Evolutionary conservation across 345 rosid species (phyloP).

Genomic region (Aquilaria yunnanensis): DNA sequence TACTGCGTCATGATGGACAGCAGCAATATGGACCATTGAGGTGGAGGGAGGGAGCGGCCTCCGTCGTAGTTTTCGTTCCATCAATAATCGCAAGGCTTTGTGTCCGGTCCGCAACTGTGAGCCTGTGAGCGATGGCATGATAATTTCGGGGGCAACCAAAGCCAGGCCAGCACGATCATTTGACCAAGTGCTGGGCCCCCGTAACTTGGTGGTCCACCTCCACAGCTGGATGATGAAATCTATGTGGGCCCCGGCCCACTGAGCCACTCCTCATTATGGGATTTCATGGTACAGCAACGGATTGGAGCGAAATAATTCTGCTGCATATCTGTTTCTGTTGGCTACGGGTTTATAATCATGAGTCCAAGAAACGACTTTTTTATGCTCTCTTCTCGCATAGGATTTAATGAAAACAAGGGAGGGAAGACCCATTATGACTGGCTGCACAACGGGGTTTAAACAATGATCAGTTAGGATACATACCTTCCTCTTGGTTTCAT

Average conservation of each 20-base stretch:
- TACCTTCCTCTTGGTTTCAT: too few species aligned
- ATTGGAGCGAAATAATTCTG: constrained; percentile 10
- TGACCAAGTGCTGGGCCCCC: constrained; percentile 16
- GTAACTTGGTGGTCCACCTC: constrained; percentile 8
- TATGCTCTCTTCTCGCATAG: too few species aligned
- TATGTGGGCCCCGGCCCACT: constrained; percentile 15
- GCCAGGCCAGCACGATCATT: constrained; percentile 24
- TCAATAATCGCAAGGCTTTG: constrained; percentile 9
- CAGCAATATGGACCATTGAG: too few species aligned
- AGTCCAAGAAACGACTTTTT: too few species aligned
- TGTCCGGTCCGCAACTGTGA: too few species aligned
- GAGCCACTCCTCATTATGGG: constrained; percentile 15
- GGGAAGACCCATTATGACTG: too few species aligned
- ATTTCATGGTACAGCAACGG: constrained; percentile 13
- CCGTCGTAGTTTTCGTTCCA: not conserved
- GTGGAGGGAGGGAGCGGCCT: not conserved
- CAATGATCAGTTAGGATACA: too few species aligned
- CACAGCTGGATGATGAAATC: constrained; percentile 31
- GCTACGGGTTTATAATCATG: too few species aligned
- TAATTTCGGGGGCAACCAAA: constrained; percentile 22
- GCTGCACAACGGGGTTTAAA: too few species aligned
- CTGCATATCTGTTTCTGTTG: too few species aligned
- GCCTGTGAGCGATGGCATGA: constrained; percentile 12
- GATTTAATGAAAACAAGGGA: too few species aligned
- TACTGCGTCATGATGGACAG: too few species aligned